These are phyloP conservation scores for Penicillium ucsense DNA, from an alignment of 495 filamentous ascomycete species.

Conservation along the genomic window DNA sequence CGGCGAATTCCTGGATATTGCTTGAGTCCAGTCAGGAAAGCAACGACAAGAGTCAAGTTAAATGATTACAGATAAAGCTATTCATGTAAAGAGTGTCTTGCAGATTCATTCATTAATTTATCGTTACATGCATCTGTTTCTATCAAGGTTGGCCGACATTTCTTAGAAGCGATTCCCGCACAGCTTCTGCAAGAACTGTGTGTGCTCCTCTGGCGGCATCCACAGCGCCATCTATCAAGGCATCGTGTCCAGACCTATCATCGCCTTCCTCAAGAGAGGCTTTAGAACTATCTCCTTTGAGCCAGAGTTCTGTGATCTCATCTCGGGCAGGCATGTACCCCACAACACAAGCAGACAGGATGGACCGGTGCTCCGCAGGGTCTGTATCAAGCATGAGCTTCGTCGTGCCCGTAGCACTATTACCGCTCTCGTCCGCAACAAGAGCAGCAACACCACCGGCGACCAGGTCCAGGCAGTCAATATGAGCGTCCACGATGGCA, in stretches of 20 bases:
- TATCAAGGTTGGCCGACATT: slow-evolving; percentile 12
- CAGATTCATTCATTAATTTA: slow-evolving; percentile 4
- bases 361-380: slow-evolving; percentile 60
- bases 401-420: slow-evolving; percentile 21
- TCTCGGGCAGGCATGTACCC: slow-evolving; percentile 80
- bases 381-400: slow-evolving; percentile 72
- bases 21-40: too few species aligned
- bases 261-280: slow-evolving; percentile 21
- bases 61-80: not conserved
- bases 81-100: not conserved
- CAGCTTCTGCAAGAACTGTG: slow-evolving; percentile 47
- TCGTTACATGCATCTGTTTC: slow-evolving; percentile 11
- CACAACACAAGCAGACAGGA: slow-evolving; percentile 77
- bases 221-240: slow-evolving; percentile 52
- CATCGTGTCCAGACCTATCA: slow-evolving; percentile 32
- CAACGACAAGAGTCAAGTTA: too few species aligned
- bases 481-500: slow-evolving; percentile 90
- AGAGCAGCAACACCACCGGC: slow-evolving; percentile 82
- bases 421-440: slow-evolving; percentile 38
- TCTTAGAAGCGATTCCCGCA: slow-evolving; percentile 42
- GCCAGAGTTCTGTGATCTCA: slow-evolving; percentile 89
- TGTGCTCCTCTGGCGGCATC: slow-evolving; percentile 51
- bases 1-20: too few species aligned
- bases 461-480: slow-evolving; percentile 89
- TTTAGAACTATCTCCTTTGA: slow-evolving; percentile 61